Evolutionary conservation across 257 asterid genomes (phyloP).

Genomic region (Forsythia viridissima): DNA sequence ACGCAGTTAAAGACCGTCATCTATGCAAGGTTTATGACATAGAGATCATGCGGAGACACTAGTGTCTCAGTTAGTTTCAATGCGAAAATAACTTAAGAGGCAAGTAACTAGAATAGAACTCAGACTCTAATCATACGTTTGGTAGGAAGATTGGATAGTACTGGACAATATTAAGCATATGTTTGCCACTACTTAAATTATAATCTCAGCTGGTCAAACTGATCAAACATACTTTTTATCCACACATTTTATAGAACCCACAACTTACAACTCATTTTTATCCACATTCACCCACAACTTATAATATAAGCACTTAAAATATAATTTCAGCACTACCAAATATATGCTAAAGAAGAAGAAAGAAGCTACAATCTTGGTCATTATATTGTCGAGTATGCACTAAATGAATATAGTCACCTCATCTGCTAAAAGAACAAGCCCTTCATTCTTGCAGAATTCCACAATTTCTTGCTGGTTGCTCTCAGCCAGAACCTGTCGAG

Average conservation of each 20-base stretch:
- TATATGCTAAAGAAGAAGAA: neutral
- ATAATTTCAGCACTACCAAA: no score
- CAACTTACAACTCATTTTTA: no score
- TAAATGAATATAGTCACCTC: conserved; percentile 55
- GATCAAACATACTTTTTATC: no score
- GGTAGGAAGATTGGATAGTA: neutral
- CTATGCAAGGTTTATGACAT: neutral
- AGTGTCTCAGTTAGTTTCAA: conserved; percentile 3
- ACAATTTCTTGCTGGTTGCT: conserved; percentile 79
- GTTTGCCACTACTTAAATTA: no score
- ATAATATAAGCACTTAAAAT: no score
- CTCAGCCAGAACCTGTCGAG: conserved; percentile 54
- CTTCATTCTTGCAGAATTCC: conserved; percentile 94
- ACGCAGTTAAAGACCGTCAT: conserved; percentile 14
- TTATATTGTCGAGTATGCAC: neutral
- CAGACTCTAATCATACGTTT: neutral
- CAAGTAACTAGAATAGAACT: neutral
- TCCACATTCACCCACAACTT: no score
- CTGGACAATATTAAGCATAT: neutral
- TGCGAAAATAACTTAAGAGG: neutral
- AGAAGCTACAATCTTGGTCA: neutral
- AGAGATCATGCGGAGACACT: neutral
- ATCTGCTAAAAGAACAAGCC: conserved; percentile 95
- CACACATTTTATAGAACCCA: no score
- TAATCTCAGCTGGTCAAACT: no score